These are phyloP conservation scores for Streptanthus diversifolius DNA, from an alignment of 345 rosid species.

Conservation along the genomic window DNA sequence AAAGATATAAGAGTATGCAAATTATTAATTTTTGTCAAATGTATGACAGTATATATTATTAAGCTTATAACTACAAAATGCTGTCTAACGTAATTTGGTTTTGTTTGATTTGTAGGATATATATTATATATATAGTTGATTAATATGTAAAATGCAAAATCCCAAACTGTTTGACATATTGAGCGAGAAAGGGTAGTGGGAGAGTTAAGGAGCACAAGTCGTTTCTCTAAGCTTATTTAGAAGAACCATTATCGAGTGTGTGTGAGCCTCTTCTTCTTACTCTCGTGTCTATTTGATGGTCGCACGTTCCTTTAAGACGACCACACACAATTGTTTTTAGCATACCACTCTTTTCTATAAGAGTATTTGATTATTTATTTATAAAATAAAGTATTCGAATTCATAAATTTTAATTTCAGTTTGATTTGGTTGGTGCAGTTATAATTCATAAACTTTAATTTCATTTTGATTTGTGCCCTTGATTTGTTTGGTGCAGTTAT, in stretches of 20 bases:
- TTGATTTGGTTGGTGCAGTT: background rate
- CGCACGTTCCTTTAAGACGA: constrained; percentile 14
- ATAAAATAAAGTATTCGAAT: background rate
- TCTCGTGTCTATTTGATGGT: constrained; percentile 18
- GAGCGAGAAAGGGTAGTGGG: constrained; percentile 14
- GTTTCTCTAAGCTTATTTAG: constrained; percentile 7
- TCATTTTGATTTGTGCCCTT: no score
- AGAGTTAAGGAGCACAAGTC: constrained; percentile 32
- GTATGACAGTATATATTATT: background rate
- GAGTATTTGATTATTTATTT: background rate
- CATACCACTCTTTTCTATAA: background rate
- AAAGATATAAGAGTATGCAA: no score
- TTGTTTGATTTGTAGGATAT: no score
- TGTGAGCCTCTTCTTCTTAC: background rate
- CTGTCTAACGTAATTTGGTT: background rate
- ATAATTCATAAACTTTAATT: no score
- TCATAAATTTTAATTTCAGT: background rate
- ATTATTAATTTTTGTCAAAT: no score
- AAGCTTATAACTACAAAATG: background rate
- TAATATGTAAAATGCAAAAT: background rate
- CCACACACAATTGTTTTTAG: background rate
- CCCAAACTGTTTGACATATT: background rate
- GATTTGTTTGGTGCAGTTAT: no score
- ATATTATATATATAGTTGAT: background rate
- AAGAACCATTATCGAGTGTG: constrained; percentile 3